Evolutionary conservation across 768 basidiomycete species (phyloP).

Genomic region (Rhodotorula graminis): DNA sequence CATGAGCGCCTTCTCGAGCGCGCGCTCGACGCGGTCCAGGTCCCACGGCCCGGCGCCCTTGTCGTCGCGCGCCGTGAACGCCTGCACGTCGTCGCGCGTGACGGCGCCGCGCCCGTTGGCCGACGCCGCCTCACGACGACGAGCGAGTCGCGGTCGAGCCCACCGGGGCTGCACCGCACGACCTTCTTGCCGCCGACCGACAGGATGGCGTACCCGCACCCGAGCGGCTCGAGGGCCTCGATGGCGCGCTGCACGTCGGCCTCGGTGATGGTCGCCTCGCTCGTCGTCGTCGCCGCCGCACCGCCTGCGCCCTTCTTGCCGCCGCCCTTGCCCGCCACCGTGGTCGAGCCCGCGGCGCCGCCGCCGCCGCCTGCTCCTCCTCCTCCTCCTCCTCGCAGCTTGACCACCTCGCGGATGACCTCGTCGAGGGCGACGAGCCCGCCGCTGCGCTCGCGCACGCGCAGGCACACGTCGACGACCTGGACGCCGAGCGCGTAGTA

Average conservation of each 20-base stretch:
- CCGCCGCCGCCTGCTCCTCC: conserved; percentile 47
- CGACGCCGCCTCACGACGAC: conserved; percentile 62
- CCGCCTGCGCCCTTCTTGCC: neutral
- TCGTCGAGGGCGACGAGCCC: conserved; percentile 87
- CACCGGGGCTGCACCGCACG: conserved; percentile 82
- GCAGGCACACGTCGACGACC: conserved; percentile 49
- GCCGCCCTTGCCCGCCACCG: neutral
- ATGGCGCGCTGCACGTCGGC: conserved; percentile 59
- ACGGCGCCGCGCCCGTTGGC: conserved; percentile 37
- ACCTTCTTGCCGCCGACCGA: conserved; percentile 68
- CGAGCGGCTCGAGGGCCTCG: conserved; percentile 77
- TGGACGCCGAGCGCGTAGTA: conserved; percentile 88
- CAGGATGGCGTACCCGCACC: conserved; percentile 84
- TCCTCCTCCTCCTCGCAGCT: conserved; percentile 58
- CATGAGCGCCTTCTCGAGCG: conserved; percentile 82
- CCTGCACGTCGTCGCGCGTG: conserved; percentile 23
- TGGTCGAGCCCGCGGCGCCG: no score
- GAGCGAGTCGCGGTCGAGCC: conserved; percentile 84
- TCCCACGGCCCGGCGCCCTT: conserved; percentile 67
- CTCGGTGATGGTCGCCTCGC: conserved; percentile 57
- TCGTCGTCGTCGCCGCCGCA: neutral
- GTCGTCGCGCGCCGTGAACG: conserved; percentile 47
- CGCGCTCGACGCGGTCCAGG: conserved; percentile 65
- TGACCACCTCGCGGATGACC: conserved; percentile 69
- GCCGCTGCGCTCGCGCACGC: conserved; percentile 60